These are phyloP conservation scores for Starmerella cellae DNA, from an alignment of 805 yeast species.

Conservation along the genomic window DNA sequence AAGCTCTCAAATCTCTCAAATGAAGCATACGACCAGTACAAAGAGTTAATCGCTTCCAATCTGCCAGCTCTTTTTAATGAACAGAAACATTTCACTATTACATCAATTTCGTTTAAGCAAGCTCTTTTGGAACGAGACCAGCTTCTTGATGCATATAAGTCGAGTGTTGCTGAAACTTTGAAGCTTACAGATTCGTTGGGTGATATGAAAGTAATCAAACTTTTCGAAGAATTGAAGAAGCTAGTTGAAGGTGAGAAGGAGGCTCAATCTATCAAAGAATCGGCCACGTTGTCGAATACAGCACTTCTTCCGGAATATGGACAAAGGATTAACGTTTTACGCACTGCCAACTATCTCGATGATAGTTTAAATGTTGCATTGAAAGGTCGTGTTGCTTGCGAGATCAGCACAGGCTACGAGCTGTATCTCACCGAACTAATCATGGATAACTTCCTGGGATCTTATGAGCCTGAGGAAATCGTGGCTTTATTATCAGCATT, in stretches of 20 bases:
- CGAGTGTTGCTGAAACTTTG: not conserved
- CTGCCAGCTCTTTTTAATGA: not conserved
- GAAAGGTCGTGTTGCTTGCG: conserved; percentile 34
- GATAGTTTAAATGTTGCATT: conserved; percentile 54
- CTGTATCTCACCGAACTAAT: conserved; percentile 84
- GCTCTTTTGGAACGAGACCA: not conserved
- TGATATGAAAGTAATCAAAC: not conserved
- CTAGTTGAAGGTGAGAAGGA: not conserved
- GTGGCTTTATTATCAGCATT: conserved; percentile 88
- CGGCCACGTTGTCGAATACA: conserved; percentile 75
- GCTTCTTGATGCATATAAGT: not conserved
- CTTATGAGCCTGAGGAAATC: conserved; percentile 88
- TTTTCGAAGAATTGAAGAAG: not conserved
- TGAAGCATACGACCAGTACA: not conserved
- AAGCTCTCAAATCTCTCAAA: not conserved
- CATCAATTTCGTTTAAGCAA: not conserved
- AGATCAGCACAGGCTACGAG: conserved; percentile 68
- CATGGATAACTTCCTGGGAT: conserved; percentile 81
- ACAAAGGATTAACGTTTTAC: conserved; percentile 67
- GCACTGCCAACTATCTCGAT: conserved; percentile 71
- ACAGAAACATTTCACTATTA: not conserved
- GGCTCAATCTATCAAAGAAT: conserved; percentile 22
- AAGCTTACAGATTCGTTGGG: not conserved
- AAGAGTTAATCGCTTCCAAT: not conserved
- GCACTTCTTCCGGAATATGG: conserved; percentile 89